Evolutionary conservation across 1,284 basidiomycete genomes (phyloP).

Genomic region (Apiotrichum siamense): DNA sequence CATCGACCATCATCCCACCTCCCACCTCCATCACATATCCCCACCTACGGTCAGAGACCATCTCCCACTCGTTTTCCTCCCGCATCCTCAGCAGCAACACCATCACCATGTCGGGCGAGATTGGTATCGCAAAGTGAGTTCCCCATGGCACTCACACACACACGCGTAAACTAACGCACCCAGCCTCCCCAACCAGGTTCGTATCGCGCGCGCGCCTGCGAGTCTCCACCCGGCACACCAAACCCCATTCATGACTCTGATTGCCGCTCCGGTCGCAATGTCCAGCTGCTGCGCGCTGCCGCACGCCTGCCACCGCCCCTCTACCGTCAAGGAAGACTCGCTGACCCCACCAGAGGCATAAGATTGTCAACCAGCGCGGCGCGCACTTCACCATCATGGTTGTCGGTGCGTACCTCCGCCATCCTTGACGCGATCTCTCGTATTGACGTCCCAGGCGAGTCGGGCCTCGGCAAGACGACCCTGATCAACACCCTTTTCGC

Average conservation of each 20-base stretch:
- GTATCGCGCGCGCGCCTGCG: conserved; percentile 22
- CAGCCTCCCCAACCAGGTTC: conserved; percentile 95
- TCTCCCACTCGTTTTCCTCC: neutral
- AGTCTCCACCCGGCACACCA: neutral
- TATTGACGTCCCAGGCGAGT: conserved; percentile 62
- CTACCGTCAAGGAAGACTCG: too few relatives aligned
- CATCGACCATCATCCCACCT: neutral
- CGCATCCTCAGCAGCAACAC: neutral
- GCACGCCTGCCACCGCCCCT: too few relatives aligned
- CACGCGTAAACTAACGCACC: conserved; percentile 42
- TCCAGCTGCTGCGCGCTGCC: too few relatives aligned
- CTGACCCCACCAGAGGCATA: conserved; percentile 66
- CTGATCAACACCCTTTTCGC: conserved; percentile 99
- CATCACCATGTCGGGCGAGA: conserved; percentile 44
- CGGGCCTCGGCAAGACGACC: conserved; percentile 89
- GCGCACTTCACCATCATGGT: conserved; percentile 99
- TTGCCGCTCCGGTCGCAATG: too few relatives aligned
- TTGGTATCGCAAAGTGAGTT: conserved; percentile 49
- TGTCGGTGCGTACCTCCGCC: conserved; percentile 74
- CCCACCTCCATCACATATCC: neutral
- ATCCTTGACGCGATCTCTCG: neutral
- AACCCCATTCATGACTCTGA: neutral
- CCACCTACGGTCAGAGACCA: neutral
- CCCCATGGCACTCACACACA: neutral
- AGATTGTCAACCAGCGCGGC: conserved; percentile 93